Evolutionary conservation across 192 early-diverging fungal genomes (phyloP).

Genomic region (Linderina pennispora): DNA sequence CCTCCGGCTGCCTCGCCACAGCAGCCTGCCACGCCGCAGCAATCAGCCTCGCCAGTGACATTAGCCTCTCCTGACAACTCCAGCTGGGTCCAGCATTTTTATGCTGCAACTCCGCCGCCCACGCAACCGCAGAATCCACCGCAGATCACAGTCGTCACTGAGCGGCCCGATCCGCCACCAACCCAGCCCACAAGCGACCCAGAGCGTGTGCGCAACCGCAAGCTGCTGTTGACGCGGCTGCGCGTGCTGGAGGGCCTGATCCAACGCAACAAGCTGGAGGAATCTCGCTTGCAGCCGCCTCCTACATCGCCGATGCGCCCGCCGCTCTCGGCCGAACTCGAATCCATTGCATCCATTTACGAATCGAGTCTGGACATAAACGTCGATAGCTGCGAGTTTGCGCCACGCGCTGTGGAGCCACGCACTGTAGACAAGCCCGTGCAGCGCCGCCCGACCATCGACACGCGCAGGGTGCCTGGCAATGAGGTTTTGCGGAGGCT

Average conservation of each 20-base stretch:
- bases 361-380: slow-evolving; percentile 33
- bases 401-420: background rate
- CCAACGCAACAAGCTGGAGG: slow-evolving; percentile 29
- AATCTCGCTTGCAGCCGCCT: slow-evolving; percentile 35
- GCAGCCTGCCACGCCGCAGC: too few relatives aligned
- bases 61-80: too few relatives aligned
- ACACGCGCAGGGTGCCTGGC: background rate
- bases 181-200: too few relatives aligned
- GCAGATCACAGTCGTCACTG: too few relatives aligned
- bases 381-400: too few relatives aligned
- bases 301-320: slow-evolving; percentile 8
- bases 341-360: slow-evolving; percentile 36
- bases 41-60: too few relatives aligned
- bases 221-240: slow-evolving; percentile 19
- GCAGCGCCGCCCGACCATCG: slow-evolving; percentile 1
- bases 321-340: slow-evolving; percentile 17
- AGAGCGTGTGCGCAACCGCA: slow-evolving; percentile 16
- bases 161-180: too few relatives aligned
- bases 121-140: too few relatives aligned
- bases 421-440: background rate
- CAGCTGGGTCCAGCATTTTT: too few relatives aligned
- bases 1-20: too few relatives aligned
- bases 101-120: too few relatives aligned
- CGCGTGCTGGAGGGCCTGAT: slow-evolving; percentile 41
- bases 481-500: slow-evolving; percentile 20